These are phyloP conservation scores for Russula sp. DNA, from an alignment of 768 basidiomycete species.

Conservation along the genomic window DNA sequence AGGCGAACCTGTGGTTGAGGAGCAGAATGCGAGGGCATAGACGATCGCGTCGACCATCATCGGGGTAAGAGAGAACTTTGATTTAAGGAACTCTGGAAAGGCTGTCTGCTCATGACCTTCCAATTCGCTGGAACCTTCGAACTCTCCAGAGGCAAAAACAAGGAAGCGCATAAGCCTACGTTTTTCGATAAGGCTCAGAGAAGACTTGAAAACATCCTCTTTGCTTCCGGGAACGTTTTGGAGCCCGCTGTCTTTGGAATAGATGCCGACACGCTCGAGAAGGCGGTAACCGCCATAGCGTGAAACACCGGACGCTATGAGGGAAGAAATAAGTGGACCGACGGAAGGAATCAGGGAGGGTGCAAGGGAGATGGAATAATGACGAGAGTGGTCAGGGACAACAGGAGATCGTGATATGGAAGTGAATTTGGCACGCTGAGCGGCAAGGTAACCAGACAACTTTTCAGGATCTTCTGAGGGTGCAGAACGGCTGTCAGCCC, in stretches of 20 bases:
- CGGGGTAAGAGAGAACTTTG: slow-evolving; percentile 55
- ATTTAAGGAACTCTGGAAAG: slow-evolving; percentile 59
- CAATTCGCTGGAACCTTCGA: slow-evolving; percentile 57
- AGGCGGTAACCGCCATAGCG: slow-evolving; percentile 89
- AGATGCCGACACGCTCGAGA: slow-evolving; percentile 63
- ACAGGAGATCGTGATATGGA: slow-evolving; percentile 40
- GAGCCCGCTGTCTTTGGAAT: slow-evolving; percentile 37
- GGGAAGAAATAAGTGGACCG: slow-evolving; percentile 71
- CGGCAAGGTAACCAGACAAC: slow-evolving; percentile 25
- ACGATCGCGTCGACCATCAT: slow-evolving; percentile 56
- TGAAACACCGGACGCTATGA: slow-evolving; percentile 78
- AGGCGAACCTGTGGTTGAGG: slow-evolving; percentile 48
- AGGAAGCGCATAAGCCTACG: slow-evolving; percentile 89
- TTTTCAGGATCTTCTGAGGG: slow-evolving; percentile 14
- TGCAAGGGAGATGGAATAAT: slow-evolving; percentile 81
- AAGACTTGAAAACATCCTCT: slow-evolving; percentile 88
- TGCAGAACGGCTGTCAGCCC: slow-evolving; percentile 45
- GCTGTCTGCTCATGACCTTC: slow-evolving; percentile 48
- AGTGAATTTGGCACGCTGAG: slow-evolving; percentile 34
- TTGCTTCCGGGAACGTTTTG: slow-evolving; percentile 82
- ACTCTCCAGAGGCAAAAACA: slow-evolving; percentile 71
- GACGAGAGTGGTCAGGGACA: slow-evolving; percentile 53
- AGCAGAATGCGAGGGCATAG: slow-evolving; percentile 74
- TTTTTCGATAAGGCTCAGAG: slow-evolving; percentile 77
- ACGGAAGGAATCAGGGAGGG: slow-evolving; percentile 76